phyloP scores from a whole-genome alignment of 345 rosid genomes.

The Eucalyptus erythrocorys region DNA sequence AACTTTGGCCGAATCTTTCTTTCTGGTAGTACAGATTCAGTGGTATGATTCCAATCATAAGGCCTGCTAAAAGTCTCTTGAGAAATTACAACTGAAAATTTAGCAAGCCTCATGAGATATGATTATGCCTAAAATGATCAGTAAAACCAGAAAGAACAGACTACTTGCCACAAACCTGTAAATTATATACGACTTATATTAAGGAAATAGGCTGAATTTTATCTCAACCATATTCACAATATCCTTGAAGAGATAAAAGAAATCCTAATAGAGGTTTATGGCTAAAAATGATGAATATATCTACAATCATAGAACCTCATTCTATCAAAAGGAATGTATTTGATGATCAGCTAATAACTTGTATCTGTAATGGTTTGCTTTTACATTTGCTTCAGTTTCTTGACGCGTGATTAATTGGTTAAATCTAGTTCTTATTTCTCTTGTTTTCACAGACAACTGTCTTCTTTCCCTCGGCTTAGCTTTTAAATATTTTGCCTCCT shows the following conservation, averaged over 20 bases:
- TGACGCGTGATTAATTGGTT: background rate
- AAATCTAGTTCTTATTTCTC: background rate
- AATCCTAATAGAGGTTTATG: background rate
- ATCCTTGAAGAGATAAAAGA: background rate
- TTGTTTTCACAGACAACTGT: background rate
- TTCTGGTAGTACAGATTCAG: background rate
- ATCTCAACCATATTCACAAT: background rate
- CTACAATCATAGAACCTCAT: background rate
- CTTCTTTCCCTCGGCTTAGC: background rate
- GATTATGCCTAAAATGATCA: too few relatives aligned
- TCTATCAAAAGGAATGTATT: background rate
- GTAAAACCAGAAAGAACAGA: background rate
- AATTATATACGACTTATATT: background rate
- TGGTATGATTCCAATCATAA: background rate
- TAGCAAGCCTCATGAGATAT: too few relatives aligned
- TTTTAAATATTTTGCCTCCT: background rate
- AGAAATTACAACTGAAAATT: background rate
- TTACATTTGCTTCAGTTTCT: background rate
- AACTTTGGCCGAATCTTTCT: background rate
- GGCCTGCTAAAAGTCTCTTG: background rate
- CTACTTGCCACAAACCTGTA: background rate
- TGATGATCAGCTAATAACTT: background rate
- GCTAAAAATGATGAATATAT: background rate
- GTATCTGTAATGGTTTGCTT: background rate
- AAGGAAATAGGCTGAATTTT: background rate